These are phyloP conservation scores for Chrysosporium keratinophilum DNA, from an alignment of 2,329 filamentous ascomycete species.

Conservation along the genomic window DNA sequence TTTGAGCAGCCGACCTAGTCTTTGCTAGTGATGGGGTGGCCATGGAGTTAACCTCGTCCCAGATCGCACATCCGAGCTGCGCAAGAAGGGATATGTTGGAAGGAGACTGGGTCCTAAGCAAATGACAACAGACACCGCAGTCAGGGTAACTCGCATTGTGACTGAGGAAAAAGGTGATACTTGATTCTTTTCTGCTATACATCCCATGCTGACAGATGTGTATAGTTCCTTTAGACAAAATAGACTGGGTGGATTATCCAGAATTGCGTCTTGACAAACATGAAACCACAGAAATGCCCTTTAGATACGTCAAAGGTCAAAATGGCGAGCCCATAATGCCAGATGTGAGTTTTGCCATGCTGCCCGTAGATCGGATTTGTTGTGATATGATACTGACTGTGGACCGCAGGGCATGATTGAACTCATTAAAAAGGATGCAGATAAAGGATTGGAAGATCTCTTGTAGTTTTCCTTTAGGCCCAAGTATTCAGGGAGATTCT, in stretches of 20 bases:
- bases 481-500: too few relatives aligned
- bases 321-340: too few relatives aligned
- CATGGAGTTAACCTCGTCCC: background rate
- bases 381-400: constrained; percentile 11
- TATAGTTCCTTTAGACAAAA: constrained; percentile 63
- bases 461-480: too few relatives aligned
- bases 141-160: constrained; percentile 85
- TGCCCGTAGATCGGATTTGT: background rate
- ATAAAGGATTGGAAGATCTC: too few relatives aligned
- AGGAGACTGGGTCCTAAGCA: constrained; percentile 82
- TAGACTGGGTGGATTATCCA: constrained; percentile 76
- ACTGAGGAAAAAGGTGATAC: constrained; percentile 65
- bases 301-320: too few relatives aligned
- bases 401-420: constrained; percentile 79
- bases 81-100: constrained; percentile 84
- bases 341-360: constrained; percentile 48
- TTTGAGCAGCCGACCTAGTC: too few relatives aligned
- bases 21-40: too few relatives aligned
- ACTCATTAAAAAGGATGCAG: constrained; percentile 82
- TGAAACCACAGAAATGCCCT: constrained; percentile 95
- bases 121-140: constrained; percentile 97
- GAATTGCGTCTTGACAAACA: constrained; percentile 83
- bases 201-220: background rate
- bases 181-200: background rate
- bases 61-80: constrained; percentile 93